A percentile compares a stretch with the other conserved stretches of the same genome.
phyloP scores from a whole-genome alignment of 129 eudicot species.

The Helianthus tuberosus region DNA sequence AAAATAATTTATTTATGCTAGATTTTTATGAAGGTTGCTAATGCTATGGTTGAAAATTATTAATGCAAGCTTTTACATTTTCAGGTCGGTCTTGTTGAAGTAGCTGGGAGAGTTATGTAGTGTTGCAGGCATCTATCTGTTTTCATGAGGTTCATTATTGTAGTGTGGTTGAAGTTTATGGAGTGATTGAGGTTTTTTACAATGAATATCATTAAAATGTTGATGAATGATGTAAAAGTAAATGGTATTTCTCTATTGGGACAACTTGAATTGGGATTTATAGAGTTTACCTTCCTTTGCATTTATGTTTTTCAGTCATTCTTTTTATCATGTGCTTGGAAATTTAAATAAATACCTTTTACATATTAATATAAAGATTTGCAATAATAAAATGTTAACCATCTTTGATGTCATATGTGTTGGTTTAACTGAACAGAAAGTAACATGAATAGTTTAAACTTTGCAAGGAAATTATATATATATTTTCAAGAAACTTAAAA shows the following conservation, averaged over 20 bases:
- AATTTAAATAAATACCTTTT: background rate
- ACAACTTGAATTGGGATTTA: conserved; percentile 26
- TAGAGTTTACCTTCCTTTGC: conserved; percentile 21
- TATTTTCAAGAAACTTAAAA: background rate
- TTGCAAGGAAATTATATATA: background rate
- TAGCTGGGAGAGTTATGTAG: conserved; percentile 1
- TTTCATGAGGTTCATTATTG: conserved; percentile 16
- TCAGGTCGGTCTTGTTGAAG: conserved; percentile 26
- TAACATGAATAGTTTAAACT: background rate
- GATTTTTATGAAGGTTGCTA: background rate
- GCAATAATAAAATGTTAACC: background rate
- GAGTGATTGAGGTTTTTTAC: conserved; percentile 23
- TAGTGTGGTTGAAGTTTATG: conserved; percentile 31
- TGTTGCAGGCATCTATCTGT: conserved; percentile 9
- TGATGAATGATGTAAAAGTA: conserved; percentile 37
- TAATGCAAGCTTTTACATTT: background rate
- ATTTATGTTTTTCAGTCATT: background rate
- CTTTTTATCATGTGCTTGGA: background rate
- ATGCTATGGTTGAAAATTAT: background rate
- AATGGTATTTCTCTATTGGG: conserved; percentile 23
- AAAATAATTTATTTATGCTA: background rate
- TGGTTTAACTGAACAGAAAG: background rate
- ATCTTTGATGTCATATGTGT: background rate
- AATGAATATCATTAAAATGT: conserved; percentile 18
- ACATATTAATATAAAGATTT: background rate